Percentiles rank a stretch among this genome's conserved stretches.
Evolutionary conservation across 2,329 filamentous ascomycete species (phyloP).

Genomic region (Orbilia javanica): DNA sequence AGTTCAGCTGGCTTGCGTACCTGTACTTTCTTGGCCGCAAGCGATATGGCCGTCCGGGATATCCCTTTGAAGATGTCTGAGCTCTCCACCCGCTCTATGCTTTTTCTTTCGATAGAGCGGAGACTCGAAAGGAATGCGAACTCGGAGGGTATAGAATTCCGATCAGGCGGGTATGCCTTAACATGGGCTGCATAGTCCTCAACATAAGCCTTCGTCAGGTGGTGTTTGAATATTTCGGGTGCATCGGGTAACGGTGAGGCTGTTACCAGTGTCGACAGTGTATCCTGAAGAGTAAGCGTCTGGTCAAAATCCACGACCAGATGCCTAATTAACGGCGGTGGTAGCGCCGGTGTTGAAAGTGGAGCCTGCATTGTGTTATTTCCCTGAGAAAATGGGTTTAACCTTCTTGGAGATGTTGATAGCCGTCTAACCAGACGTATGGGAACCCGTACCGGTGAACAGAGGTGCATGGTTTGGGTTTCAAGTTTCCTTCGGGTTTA

Average conservation of each 20-base stretch:
- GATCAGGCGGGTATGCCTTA: constrained; percentile 5
- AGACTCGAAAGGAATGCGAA: constrained; percentile 32
- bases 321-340: constrained; percentile 22
- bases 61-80: constrained; percentile 50
- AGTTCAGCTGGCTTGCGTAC: constrained; percentile 29
- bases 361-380: neutral
- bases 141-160: constrained; percentile 19
- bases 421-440: constrained; percentile 18
- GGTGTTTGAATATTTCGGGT: constrained; percentile 15
- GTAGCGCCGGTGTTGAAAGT: neutral
- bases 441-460: constrained; percentile 22
- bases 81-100: constrained; percentile 37
- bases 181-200: constrained; percentile 33
- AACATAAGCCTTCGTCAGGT: constrained; percentile 36
- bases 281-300: constrained; percentile 38
- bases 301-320: constrained; percentile 48
- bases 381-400: neutral
- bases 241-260: constrained; percentile 37
- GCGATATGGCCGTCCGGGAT: neutral
- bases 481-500: neutral
- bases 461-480: constrained; percentile 16
- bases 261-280: constrained; percentile 34
- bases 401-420: neutral
- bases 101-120: constrained; percentile 27
- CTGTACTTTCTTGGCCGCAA: constrained; percentile 19